Percentiles rank a stretch among this genome's conserved stretches.
Conservation (phyloP, 495 filamentous ascomycete genomes). For the Cercophora sp. region DNA sequence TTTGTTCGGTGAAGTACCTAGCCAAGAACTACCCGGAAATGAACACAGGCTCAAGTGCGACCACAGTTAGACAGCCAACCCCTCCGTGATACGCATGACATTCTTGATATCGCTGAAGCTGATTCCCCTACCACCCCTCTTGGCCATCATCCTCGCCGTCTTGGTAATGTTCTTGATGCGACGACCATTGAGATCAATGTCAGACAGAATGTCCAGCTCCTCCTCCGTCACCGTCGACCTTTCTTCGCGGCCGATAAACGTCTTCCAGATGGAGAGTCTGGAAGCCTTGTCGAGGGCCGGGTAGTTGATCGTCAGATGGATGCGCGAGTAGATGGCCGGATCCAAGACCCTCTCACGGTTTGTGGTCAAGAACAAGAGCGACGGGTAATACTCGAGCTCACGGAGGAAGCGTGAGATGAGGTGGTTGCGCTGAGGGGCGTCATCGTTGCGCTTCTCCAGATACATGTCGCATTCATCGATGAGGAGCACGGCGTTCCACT, state of each 20-base stretch:
- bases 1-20: too few relatives aligned
- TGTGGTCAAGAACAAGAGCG: constrained; percentile 46
- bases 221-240: constrained; percentile 9
- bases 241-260: constrained; percentile 16
- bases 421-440: constrained; percentile 34
- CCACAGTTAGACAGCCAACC: constrained; percentile 4
- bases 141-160: constrained; percentile 26
- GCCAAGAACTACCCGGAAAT: too few relatives aligned
- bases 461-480: constrained; percentile 36
- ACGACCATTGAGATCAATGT: constrained; percentile 21
- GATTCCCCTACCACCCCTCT: constrained; percentile 11
- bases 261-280: constrained; percentile 21
- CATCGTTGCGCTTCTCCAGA: constrained; percentile 23
- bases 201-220: constrained; percentile 19
- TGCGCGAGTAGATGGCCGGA: constrained; percentile 45
- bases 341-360: constrained; percentile 40
- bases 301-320: constrained; percentile 42
- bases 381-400: constrained; percentile 46
- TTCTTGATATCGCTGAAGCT: constrained; percentile 15
- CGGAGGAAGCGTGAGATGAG: constrained; percentile 48
- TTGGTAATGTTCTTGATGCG: constrained; percentile 23
- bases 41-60: too few relatives aligned
- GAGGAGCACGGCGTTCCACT: constrained; percentile 36
- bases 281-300: constrained; percentile 19
- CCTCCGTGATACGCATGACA: constrained; percentile 21